Base-by-base conservation (phyloP, 2,329 filamentous ascomycete species). In the Pseudopyricularia cyperi region DNA sequence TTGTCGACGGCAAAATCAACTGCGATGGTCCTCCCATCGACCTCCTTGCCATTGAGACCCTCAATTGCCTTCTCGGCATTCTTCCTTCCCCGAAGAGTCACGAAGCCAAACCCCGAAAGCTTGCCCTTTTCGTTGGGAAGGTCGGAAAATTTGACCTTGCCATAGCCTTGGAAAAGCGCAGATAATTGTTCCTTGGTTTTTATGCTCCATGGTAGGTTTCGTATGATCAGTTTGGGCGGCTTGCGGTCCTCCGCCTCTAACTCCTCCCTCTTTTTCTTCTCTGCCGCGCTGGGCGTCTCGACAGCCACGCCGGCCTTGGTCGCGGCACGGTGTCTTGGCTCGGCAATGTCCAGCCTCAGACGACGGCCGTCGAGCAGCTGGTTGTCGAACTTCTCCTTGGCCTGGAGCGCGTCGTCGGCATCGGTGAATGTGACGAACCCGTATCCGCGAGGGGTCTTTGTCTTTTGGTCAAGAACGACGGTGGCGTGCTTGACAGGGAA, bases 1-100 rank as follows among this genome's bases (percentile, higher is more conserved):
- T 94, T 95, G 55, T 96, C 89, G 3, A 97, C 89, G 32, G 94
- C 91, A 88, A 89, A 98, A 69, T 98, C 93, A 7, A 98, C 93
- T 28, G 91, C 93, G 55, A 98, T 68, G 8, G 83, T 85, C 60
- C 93, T 79, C 2, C 90, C 93, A 64, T 95, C 90, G 19, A 98
- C 76, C 55, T 86, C 80, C 65, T 88, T 96, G 54, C 91, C 93
- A 67, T 97, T 98, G 58, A 97, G 73, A 22, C 76, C 81, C 54
- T 85, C 81, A 53, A 98, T 74, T 2, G 93, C 93, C 65, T 83
- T 89, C 66, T 97, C 87, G 0, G 93, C 91, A 66, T 97, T 95
- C 68, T 89, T 91, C 62, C 77, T 83, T 42, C 90, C 89, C 54
- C 90, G 78, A 66, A 98, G 76, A 11, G 91, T 85, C 55, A 98